These are phyloP conservation scores for Tulasnella sp. DNA, from an alignment of 768 basidiomycete species.

Conservation along the genomic window DNA sequence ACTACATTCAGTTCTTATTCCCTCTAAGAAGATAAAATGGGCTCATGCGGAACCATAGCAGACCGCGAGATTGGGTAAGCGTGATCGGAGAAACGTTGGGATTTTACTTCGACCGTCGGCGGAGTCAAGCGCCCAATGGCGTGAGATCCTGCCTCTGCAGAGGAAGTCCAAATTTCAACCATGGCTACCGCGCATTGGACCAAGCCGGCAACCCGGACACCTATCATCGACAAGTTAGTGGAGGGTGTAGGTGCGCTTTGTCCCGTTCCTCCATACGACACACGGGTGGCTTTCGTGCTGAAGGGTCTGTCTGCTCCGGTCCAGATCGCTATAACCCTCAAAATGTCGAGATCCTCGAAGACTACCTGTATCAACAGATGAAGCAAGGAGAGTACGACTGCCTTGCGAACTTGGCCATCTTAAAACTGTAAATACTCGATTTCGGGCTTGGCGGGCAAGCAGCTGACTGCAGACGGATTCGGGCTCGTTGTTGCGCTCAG, in stretches of 20 bases:
- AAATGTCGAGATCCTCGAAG: slow-evolving; percentile 91
- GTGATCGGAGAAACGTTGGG: background rate
- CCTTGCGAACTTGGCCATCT: slow-evolving; percentile 90
- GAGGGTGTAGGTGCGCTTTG: slow-evolving; percentile 79
- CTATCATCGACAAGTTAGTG: slow-evolving; percentile 87
- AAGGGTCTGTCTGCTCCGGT: background rate
- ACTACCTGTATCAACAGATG: slow-evolving; percentile 95
- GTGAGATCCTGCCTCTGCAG: background rate
- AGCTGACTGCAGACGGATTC: slow-evolving; percentile 9
- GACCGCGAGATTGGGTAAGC: no score
- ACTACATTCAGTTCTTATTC: no score
- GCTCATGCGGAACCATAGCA: no score
- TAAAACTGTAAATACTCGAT: slow-evolving; percentile 71
- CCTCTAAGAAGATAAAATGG: no score
- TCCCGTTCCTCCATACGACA: background rate
- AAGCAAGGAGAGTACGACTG: slow-evolving; percentile 90
- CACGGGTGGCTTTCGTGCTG: slow-evolving; percentile 23
- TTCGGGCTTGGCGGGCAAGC: background rate
- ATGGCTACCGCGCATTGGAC: slow-evolving; percentile 64
- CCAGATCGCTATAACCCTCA: slow-evolving; percentile 96
- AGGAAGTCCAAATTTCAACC: background rate
- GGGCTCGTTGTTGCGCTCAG: slow-evolving; percentile 48
- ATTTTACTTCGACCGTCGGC: background rate
- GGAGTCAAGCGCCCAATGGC: background rate
- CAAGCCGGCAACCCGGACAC: slow-evolving; percentile 74